Base-by-base conservation (phyloP, 139 green algal species). In the Coccomyxa sp. region DNA sequence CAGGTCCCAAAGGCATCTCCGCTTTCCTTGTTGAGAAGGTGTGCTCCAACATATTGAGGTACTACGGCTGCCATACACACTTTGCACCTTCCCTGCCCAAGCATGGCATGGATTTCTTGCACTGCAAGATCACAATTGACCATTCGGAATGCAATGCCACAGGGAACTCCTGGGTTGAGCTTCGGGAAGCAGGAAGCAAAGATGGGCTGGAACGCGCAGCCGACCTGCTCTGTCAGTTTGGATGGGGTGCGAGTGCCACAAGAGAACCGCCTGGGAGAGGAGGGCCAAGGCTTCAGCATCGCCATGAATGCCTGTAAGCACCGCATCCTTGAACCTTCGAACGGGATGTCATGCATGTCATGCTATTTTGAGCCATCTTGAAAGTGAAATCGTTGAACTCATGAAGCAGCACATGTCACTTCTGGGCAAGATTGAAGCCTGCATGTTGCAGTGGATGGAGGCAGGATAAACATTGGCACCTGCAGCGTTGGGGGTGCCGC, bases 161-260 rank as follows among this genome's bases (percentile, higher is more conserved):
- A 93, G 90, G 91, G 80, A 76, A 86, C 74, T 27, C 17, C 86
- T 58, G 94, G 94, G 9, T 74, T 97, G 79, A 92, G 82, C 18
- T 95, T 97, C 90, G 94, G 94, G 30, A 91, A 92, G 71, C 80
- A 82, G 31, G 94, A 97, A 87, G 68, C 87, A 15, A 97, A 97
- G 83, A 84, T 96, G 85, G 94, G 94, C 10, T 97, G 94, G 94
- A 95, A 93, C 66, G 90, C 88, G 16, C 94, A 97, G 85, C 94
- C 94, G 16, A 97, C 94, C 10, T 80, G 76, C 59, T 77, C 87
- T 0, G 91, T 96, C 16, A 85, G 84, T 11, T 83, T 96, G 16
- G 91, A 97, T 45, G 75, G 84, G 28, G 94, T 96, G 60, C 84
- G 82, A 30, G 90, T 96, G 30, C 88, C 89, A 1, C 71, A 60